Evolutionary conservation across 768 basidiomycete species (phyloP).

Genomic region (Boletus eberwhitei): DNA sequence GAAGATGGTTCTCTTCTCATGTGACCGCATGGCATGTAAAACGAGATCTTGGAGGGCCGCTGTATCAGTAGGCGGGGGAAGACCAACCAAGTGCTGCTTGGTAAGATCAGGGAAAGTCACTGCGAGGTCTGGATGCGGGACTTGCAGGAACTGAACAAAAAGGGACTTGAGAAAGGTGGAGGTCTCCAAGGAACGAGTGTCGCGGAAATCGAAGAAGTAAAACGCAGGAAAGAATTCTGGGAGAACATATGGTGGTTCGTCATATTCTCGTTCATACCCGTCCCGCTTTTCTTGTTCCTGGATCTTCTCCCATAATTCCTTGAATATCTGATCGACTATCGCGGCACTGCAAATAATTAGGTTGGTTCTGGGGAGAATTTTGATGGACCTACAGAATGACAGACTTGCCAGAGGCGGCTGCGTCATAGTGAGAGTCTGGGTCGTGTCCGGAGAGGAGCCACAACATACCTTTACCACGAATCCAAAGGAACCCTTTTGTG

Average conservation of each 20-base stretch:
- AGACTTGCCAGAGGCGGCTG: slow-evolving; percentile 24
- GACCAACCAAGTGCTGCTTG: slow-evolving; percentile 12
- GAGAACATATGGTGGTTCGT: slow-evolving; percentile 16
- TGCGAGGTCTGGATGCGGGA: slow-evolving; percentile 18
- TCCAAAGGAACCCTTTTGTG: slow-evolving; percentile 25
- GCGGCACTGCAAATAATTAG: slow-evolving; percentile 19
- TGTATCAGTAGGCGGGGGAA: slow-evolving; percentile 18
- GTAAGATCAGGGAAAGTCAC: slow-evolving; percentile 21
- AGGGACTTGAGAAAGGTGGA: slow-evolving; percentile 23
- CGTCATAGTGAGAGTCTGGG: not conserved
- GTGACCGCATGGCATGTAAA: slow-evolving; percentile 21
- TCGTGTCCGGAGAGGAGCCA: not conserved
- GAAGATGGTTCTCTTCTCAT: slow-evolving; percentile 22
- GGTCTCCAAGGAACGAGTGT: slow-evolving; percentile 16
- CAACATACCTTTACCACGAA: slow-evolving; percentile 20
- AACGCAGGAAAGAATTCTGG: slow-evolving; percentile 26
- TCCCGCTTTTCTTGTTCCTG: slow-evolving; percentile 18
- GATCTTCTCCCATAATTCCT: slow-evolving; percentile 23
- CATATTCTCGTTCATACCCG: slow-evolving; percentile 11
- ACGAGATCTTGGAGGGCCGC: slow-evolving; percentile 15
- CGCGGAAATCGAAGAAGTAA: slow-evolving; percentile 30
- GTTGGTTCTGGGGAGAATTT: not conserved
- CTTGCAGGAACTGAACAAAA: slow-evolving; percentile 27
- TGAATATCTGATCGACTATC: slow-evolving; percentile 23
- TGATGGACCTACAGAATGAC: slow-evolving; percentile 19